phyloP scores from a whole-genome alignment of 441 rosid species.

The Populus trichocarpa region DNA sequence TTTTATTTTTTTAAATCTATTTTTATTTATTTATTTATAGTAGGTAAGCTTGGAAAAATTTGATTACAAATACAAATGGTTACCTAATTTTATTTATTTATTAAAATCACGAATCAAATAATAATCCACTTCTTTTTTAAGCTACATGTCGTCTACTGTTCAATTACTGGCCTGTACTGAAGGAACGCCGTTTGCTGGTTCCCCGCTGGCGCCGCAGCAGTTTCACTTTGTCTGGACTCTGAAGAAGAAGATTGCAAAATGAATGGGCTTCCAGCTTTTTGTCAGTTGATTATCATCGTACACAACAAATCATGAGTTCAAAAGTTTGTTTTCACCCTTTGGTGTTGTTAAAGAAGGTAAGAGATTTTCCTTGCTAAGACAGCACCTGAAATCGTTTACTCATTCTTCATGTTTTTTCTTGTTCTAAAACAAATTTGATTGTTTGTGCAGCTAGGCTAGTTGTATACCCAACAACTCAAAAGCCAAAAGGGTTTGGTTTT shows the following conservation, averaged over 20 bases:
- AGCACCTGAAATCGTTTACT: neutral
- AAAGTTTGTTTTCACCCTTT: slow-evolving; percentile 49
- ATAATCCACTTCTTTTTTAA: too few species aligned
- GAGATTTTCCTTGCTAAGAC: neutral
- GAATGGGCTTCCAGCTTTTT: slow-evolving; percentile 35
- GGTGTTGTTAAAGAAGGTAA: slow-evolving; percentile 58
- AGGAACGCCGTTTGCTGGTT: neutral
- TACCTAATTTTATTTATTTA: too few species aligned
- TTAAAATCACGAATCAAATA: too few species aligned
- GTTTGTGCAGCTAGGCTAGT: slow-evolving; percentile 44
- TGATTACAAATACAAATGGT: too few species aligned
- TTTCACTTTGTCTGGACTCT: neutral
- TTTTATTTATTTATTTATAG: too few species aligned
- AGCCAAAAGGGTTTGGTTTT: slow-evolving; percentile 70
- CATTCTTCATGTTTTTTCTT: neutral
- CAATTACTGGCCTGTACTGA: too few species aligned
- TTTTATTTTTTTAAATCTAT: too few species aligned
- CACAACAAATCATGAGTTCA: slow-evolving; percentile 42
- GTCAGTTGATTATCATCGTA: slow-evolving; percentile 53
- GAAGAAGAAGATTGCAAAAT: slow-evolving; percentile 37
- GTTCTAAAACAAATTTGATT: neutral
- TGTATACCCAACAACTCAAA: slow-evolving; percentile 41
- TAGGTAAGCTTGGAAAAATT: too few species aligned
- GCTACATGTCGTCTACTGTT: too few species aligned
- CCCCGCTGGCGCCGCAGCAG: neutral